phyloP scores from a whole-genome alignment of 192 early-diverging fungal species.

The Entophlyctis luteolus region DNA sequence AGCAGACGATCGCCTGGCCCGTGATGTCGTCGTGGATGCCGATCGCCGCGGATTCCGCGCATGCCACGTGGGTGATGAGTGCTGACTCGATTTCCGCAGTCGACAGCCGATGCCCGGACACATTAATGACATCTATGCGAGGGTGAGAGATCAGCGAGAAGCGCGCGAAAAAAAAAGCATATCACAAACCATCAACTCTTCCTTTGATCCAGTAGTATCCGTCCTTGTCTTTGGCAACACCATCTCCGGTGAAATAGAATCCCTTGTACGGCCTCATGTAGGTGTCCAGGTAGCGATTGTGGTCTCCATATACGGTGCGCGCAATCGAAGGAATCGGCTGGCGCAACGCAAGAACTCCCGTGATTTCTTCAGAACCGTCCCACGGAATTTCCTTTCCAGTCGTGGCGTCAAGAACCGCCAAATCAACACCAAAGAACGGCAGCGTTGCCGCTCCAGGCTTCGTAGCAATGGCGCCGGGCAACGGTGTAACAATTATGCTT shows the following conservation, averaged over 20 bases:
- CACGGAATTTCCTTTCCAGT: slow-evolving; percentile 72
- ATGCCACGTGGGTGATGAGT: slow-evolving; percentile 67
- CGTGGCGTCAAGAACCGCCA: slow-evolving; percentile 76
- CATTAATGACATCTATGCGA: slow-evolving; percentile 98
- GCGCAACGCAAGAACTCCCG: slow-evolving; percentile 86
- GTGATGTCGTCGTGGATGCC: slow-evolving; percentile 84
- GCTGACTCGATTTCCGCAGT: slow-evolving; percentile 95
- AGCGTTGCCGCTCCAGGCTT: slow-evolving; percentile 95
- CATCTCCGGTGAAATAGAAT: slow-evolving; percentile 96
- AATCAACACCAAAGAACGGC: slow-evolving; percentile 94
- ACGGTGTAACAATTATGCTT: slow-evolving; percentile 83
- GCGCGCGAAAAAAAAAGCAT: neutral
- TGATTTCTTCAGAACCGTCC: slow-evolving; percentile 72
- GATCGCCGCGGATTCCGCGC: slow-evolving; percentile 88
- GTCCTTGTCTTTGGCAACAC: slow-evolving; percentile 83
- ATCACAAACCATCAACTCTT: slow-evolving; percentile 72
- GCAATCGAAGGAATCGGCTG: slow-evolving; percentile 89
- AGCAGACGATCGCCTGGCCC: slow-evolving; percentile 85
- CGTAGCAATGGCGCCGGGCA: slow-evolving; percentile 82
- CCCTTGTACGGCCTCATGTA: slow-evolving; percentile 87
- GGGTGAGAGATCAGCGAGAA: no score
- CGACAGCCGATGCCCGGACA: slow-evolving; percentile 88
- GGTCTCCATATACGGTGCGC: slow-evolving; percentile 85
- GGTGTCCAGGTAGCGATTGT: slow-evolving; percentile 87
- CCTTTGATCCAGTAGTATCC: slow-evolving; percentile 96